Evolutionary conservation across 495 filamentous ascomycete species (phyloP), one percentile per base, ranked within the genome.

Genomic region (Podospora fimiseda): DNA sequence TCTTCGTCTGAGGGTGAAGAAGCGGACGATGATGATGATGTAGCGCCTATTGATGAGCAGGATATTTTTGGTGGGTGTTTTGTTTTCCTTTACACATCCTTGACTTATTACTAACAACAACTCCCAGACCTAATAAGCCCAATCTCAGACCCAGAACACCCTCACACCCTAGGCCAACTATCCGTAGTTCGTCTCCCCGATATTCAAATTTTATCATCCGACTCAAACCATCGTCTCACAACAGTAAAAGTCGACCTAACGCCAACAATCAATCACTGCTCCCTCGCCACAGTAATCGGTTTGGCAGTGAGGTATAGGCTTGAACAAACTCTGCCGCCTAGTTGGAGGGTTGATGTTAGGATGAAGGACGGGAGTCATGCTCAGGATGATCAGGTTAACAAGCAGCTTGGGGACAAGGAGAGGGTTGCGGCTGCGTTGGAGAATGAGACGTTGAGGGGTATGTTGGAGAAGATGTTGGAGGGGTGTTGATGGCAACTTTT

Each of bases 211-310:
- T 76, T 70, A 8, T 76, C 83, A 9, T 33, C 76, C 82, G 14
- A 75, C 82, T 11, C 58, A 71, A 59, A 62, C 65, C 21, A 67
- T 66, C 41, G 79, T 75, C 36, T 66, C 71, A 36, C 61, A 73
- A 70, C 66, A 9, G 84, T 88, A 2, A 69, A 80, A 6, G 82
- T 90, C 23, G 75, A 88, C 58, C 84, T 98, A 48, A 98, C 93
- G 2, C 93, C 93, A n/a, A 98, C 94, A 15, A 89, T 97, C 62
- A 95, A 90, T 16, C 94, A 97, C 62, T 98, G 93, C 73, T 92
- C 88, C 33, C 79, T 97, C 13, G 94, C 93, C 9, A 97, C 94
- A 1, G 90, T 97, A 47, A 97, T 98, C 67, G 93, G 94, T 2
- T 79, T 98, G 6, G 92, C 93, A 14, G 89, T 98, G 13, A 80